Percentiles rank a stretch among this genome's conserved stretches.
Conservation (phyloP, 1,139 yeast genomes). For the Saccharomyces pastorianus region DNA sequence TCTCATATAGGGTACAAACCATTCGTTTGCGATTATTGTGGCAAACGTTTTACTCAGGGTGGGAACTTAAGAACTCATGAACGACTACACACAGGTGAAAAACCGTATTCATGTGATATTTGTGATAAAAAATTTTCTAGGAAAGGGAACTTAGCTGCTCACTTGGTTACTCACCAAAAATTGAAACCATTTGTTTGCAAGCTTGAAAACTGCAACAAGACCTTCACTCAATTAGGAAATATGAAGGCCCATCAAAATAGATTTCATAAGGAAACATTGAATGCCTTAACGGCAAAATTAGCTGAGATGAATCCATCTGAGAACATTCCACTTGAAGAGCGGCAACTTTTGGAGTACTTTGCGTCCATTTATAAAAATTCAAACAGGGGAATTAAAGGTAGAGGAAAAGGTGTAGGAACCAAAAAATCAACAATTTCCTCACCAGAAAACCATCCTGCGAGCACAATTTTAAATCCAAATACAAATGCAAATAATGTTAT, state of each 20-base stretch:
- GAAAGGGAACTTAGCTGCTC: constrained; percentile 87
- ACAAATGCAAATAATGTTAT: constrained; percentile 46
- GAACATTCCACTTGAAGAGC: constrained; percentile 54
- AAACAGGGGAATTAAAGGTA: constrained; percentile 83
- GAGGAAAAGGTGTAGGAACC: constrained; percentile 47
- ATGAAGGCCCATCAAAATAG: constrained; percentile 89
- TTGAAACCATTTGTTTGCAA: constrained; percentile 73
- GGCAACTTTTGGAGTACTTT: constrained; percentile 65
- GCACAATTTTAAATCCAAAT: constrained; percentile 28
- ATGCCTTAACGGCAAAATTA: constrained; percentile 50
- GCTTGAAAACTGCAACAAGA: constrained; percentile 73
- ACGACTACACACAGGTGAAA: constrained; percentile 85
- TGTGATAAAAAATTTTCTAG: constrained; percentile 75
- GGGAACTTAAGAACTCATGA: constrained; percentile 86
- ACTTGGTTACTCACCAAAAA: constrained; percentile 71
- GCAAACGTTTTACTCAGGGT: constrained; percentile 81
- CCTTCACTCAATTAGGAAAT: constrained; percentile 87
- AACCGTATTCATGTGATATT: constrained; percentile 72
- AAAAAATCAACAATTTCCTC: not conserved
- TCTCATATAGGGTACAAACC: constrained; percentile 76
- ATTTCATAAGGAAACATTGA: constrained; percentile 68
- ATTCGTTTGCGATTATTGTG: constrained; percentile 70
- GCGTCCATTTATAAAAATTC: constrained; percentile 77
- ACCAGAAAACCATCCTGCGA: not conserved
- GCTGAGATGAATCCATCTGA: constrained; percentile 47